A percentile compares a stretch with the other conserved stretches of the same genome.
Evolutionary conservation across 768 basidiomycete species (phyloP).

Genomic region (Russula sp.): DNA sequence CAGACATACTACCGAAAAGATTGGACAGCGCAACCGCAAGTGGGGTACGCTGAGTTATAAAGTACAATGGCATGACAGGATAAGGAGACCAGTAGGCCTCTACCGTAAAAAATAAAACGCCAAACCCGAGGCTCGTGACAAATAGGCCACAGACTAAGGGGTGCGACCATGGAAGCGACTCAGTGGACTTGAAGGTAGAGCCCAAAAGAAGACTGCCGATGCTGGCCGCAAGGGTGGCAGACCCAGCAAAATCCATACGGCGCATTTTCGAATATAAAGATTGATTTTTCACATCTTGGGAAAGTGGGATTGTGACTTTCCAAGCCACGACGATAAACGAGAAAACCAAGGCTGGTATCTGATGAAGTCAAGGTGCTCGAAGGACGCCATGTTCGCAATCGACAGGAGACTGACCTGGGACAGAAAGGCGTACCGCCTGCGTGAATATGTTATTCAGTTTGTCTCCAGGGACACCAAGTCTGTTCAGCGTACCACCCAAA

Average conservation of each 20-base stretch:
- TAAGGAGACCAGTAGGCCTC: conserved; percentile 76
- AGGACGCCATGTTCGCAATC: conserved; percentile 14
- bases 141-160: conserved; percentile 70
- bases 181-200: conserved; percentile 73
- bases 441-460: conserved; percentile 25
- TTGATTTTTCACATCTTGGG: conserved; percentile 62
- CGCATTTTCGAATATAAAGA: conserved; percentile 59
- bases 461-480: neutral
- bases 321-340: conserved; percentile 66
- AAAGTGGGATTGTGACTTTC: conserved; percentile 76
- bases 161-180: conserved; percentile 73
- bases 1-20: conserved; percentile 70
- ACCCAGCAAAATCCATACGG: conserved; percentile 84
- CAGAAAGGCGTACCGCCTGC: conserved; percentile 82
- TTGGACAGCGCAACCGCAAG: conserved; percentile 78
- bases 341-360: conserved; percentile 76
- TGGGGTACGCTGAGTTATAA: conserved; percentile 76
- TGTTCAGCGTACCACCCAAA: conserved; percentile 69
- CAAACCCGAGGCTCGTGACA: conserved; percentile 51
- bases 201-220: conserved; percentile 72
- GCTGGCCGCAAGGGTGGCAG: conserved; percentile 68
- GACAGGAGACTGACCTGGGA: conserved; percentile 57
- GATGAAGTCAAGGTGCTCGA: conserved; percentile 17
- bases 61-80: conserved; percentile 86
- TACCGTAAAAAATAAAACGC: conserved; percentile 64